Conservation (phyloP, 352 stramenopile species). For the Globisporangium apiculatum region DNA sequence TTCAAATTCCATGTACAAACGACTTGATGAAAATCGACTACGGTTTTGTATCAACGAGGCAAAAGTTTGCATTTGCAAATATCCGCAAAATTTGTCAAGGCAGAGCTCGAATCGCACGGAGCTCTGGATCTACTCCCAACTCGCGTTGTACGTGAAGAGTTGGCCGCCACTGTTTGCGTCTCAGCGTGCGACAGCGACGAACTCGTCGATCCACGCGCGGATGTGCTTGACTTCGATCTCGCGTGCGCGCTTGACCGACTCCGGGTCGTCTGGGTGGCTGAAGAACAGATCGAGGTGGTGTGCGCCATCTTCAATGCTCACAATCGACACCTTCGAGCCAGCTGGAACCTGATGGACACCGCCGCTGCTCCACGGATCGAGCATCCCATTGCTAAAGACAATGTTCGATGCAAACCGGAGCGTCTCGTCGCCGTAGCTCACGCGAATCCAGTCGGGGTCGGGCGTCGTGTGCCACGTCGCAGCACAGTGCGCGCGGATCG, state of each 20-base stretch:
- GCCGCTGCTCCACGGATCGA: slow-evolving; percentile 91
- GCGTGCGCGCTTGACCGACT: slow-evolving; percentile 64
- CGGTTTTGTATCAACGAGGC: neutral
- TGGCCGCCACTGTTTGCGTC: no score
- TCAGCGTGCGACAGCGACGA: slow-evolving; percentile 11
- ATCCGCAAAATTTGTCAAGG: neutral
- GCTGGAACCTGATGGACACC: slow-evolving; percentile 67
- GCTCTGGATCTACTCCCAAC: neutral
- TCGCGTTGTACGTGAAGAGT: neutral
- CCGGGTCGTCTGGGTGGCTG: slow-evolving; percentile 78
- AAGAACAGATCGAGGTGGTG: slow-evolving; percentile 94
- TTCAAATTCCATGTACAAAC: neutral
- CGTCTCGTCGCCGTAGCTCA: slow-evolving; percentile 61
- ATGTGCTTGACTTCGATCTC: slow-evolving; percentile 78
- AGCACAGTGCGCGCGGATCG: slow-evolving; percentile 59
- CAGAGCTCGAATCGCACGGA: neutral
- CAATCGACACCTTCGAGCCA: slow-evolving; percentile 49
- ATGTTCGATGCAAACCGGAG: slow-evolving; percentile 87
- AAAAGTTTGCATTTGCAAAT: neutral
- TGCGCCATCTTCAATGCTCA: slow-evolving; percentile 71
- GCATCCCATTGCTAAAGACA: slow-evolving; percentile 92
- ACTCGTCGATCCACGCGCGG: slow-evolving; percentile 77
- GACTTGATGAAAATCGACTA: neutral
- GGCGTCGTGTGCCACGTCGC: slow-evolving; percentile 56
- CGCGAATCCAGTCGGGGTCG: slow-evolving; percentile 66